A percentile compares a stretch with the other conserved stretches of the same genome.
phyloP scores from a whole-genome alignment of 2,329 filamentous ascomycete genomes.

The Neofusicoccum laricinum region DNA sequence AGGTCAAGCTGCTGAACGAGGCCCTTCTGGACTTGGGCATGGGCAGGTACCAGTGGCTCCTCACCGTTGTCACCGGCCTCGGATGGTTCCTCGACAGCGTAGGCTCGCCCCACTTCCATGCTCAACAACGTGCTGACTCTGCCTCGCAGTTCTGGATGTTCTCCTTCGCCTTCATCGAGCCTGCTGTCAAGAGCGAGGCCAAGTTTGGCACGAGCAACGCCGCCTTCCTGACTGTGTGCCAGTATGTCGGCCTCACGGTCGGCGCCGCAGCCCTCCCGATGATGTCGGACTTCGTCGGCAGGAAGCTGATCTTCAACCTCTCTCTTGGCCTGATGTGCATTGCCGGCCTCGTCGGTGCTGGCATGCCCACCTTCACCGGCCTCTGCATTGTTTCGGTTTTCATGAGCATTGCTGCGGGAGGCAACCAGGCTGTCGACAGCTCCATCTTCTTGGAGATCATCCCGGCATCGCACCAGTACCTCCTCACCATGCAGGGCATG shows the following conservation, averaged over 20 bases:
- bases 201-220: conserved; percentile 8
- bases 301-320: conserved; percentile 10
- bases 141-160: conserved; percentile 12
- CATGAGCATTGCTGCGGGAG: conserved; percentile 10
- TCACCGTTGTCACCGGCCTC: conserved; percentile 17
- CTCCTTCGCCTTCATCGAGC: conserved; percentile 10
- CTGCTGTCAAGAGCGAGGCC: conserved; percentile 9
- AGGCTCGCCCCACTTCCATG: background rate
- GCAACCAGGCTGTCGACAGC: conserved; percentile 12
- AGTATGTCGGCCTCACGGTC: conserved; percentile 13
- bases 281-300: conserved; percentile 13
- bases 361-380: conserved; percentile 14
- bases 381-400: conserved; percentile 11
- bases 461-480: conserved; percentile 14
- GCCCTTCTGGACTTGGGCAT: conserved; percentile 19
- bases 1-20: conserved; percentile 19
- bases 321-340: conserved; percentile 7
- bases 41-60: conserved; percentile 20
- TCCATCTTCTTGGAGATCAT: conserved; percentile 14
- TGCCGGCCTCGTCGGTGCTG: conserved; percentile 9
- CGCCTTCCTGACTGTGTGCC: conserved; percentile 8
- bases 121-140: background rate
- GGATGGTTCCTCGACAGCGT: conserved; percentile 20
- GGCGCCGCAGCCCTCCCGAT: conserved; percentile 3
- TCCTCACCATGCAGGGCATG: conserved; percentile 10